Base-by-base conservation (phyloP, 495 filamentous ascomycete species). In the Aspergillus homomorphus region DNA sequence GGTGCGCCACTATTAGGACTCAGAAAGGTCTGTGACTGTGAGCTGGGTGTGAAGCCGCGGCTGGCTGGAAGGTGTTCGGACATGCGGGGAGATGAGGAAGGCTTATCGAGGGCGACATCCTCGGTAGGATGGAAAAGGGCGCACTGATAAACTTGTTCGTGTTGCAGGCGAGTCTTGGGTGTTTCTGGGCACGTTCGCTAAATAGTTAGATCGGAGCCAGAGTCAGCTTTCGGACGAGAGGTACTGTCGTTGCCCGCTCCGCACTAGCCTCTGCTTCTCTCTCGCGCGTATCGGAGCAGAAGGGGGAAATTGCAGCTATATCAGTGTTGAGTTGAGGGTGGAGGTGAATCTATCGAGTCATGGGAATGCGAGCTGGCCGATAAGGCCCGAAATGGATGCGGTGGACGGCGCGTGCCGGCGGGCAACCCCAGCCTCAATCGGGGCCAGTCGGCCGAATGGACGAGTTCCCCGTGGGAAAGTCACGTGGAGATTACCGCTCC, bases 401-500 rank as follows among this genome's bases (percentile, higher is more conserved):
- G 53, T 52, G 53, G 50, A 44, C 48, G 44, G 45, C 30, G 45
- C 54, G 23, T 49, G 22, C 53, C 57, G 51, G 51, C 57, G 57
- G 49, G 48, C 7, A 33, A 54, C 14, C 14, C 28, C 22, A 51
- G 30, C 45, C 64, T 58, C 51, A 45, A 62, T 54, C 49, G 45
- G 54, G 59, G 19, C 28, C 57, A 67, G 60, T 76, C 71, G 73
- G 73, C 73, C 71, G 73, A 74, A 63, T 68, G 57, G 64, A 38
- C 19, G 24, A 60, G 62, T 70, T 76, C 63, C 57, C 73, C 73
- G 70, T 45, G 73, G 73, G 16, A 60, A 76, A 72, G 64, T 68
- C 60, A 53, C 51, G 53, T 45, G 62, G 22, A 1, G 9, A 38
- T 38, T 14, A 38, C 20, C 49, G 30, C 52, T 61, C 58, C 60